phyloP scores from a whole-genome alignment of 1,284 basidiomycete genomes.

The Malassezia dermatis region DNA sequence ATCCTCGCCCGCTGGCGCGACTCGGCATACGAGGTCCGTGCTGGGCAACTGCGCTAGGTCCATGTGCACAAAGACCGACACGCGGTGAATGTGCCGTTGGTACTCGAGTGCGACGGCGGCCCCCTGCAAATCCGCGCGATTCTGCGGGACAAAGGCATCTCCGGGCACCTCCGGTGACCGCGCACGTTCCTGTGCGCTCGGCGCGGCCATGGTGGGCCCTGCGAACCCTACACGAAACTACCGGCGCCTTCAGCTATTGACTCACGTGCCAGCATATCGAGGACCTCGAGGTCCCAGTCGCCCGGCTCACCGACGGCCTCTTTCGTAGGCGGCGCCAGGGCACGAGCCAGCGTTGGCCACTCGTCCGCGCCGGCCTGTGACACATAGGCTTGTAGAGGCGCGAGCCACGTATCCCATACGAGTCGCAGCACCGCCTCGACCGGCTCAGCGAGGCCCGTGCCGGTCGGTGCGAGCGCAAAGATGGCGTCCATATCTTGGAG shows the following conservation, averaged over 20 bases:
- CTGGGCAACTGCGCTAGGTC: neutral
- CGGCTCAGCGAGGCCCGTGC: conserved; percentile 9
- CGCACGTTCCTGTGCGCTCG: neutral
- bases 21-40: neutral
- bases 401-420: conserved; percentile 12
- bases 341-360: neutral
- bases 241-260: conserved; percentile 11
- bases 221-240: conserved; percentile 3
- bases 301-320: conserved; percentile 9
- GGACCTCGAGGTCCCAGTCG: conserved; percentile 17
- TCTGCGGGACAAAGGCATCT: neutral
- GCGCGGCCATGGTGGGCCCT: neutral
- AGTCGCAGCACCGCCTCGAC: conserved; percentile 5
- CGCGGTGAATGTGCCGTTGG: conserved; percentile 6
- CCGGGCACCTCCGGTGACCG: neutral
- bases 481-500: conserved; percentile 9
- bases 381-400: conserved; percentile 2
- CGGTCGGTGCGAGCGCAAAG: conserved; percentile 12
- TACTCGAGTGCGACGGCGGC: neutral
- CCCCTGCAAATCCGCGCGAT: neutral
- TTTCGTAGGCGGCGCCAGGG: neutral
- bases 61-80: neutral
- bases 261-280: conserved; percentile 13
- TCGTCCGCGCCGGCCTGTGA: neutral
- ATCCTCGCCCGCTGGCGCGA: neutral